Conservation (phyloP, 805 yeast genomes). For the Metschnikowia hibisci region DNA sequence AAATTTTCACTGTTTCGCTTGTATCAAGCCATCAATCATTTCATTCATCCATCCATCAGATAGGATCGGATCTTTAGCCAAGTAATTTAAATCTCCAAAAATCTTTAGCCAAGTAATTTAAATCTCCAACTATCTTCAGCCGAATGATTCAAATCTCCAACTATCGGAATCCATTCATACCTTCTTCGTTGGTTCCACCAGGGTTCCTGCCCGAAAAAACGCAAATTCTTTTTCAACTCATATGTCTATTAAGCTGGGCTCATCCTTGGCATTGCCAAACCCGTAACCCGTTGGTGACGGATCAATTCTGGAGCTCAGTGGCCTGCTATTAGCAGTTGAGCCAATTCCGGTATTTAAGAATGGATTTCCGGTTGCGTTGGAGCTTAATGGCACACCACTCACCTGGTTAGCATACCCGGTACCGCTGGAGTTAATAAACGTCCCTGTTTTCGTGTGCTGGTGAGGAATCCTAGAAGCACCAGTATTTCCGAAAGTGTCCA, state of each 20-base stretch:
- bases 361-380: slow-evolving; percentile 51
- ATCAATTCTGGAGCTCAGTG: slow-evolving; percentile 47
- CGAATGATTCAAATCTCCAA: too few relatives aligned
- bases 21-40: too few relatives aligned
- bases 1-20: too few relatives aligned
- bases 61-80: too few relatives aligned
- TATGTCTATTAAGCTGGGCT: slow-evolving; percentile 47
- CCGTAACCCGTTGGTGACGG: slow-evolving; percentile 93
- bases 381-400: slow-evolving; percentile 30
- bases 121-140: too few relatives aligned
- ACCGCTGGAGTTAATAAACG: slow-evolving; percentile 83
- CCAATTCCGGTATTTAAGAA: slow-evolving; percentile 60
- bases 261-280: slow-evolving; percentile 72
- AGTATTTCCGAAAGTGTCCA: slow-evolving; percentile 89
- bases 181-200: not conserved
- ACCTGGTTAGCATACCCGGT: slow-evolving; percentile 62
- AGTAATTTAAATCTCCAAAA: too few relatives aligned
- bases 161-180: too few relatives aligned
- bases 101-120: too few relatives aligned
- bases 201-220: not conserved
- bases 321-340: slow-evolving; percentile 20
- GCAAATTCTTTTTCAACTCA: slow-evolving; percentile 12
- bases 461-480: slow-evolving; percentile 86
- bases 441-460: slow-evolving; percentile 80
- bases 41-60: too few relatives aligned